These are phyloP conservation scores for Metschnikowia noctiluminum DNA, from an alignment of 805 yeast species.

Conservation along the genomic window DNA sequence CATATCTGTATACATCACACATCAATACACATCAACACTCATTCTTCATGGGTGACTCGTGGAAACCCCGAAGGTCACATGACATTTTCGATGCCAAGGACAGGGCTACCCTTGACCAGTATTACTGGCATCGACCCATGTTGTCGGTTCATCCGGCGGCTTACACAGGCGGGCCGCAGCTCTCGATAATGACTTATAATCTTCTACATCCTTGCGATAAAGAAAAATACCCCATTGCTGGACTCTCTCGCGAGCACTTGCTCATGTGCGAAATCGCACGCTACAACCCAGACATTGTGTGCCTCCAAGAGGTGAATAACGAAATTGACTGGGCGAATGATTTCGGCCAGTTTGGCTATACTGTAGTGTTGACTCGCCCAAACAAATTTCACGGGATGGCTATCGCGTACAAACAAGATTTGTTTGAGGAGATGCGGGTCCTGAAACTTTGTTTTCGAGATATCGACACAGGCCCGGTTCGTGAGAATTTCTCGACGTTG, in stretches of 20 bases:
- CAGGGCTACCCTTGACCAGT: no score
- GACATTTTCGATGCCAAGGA: no score
- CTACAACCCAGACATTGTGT: slow-evolving; percentile 7
- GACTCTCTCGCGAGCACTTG: background rate
- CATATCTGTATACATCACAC: no score
- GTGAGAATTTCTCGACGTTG: background rate
- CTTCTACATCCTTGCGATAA: background rate
- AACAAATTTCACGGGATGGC: slow-evolving; percentile 3
- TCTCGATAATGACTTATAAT: slow-evolving; percentile 8
- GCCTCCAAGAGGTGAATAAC: slow-evolving; percentile 5
- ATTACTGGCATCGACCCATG: slow-evolving; percentile 4
- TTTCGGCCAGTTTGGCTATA: slow-evolving; percentile 1
- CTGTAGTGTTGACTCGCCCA: background rate
- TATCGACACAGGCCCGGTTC: background rate
- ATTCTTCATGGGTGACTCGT: no score
- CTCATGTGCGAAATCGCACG: slow-evolving; percentile 4
- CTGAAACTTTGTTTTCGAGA: background rate
- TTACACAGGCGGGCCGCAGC: slow-evolving; percentile 4
- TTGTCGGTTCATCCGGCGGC: background rate
- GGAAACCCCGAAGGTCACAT: no score
- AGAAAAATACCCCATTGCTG: background rate
- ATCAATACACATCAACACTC: no score
- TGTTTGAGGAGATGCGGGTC: slow-evolving; percentile 1
- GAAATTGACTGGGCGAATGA: background rate
- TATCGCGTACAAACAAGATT: slow-evolving; percentile 1